Conservation (phyloP, 2,329 filamentous ascomycete genomes). For the Gaeumannomyces tritici region DNA sequence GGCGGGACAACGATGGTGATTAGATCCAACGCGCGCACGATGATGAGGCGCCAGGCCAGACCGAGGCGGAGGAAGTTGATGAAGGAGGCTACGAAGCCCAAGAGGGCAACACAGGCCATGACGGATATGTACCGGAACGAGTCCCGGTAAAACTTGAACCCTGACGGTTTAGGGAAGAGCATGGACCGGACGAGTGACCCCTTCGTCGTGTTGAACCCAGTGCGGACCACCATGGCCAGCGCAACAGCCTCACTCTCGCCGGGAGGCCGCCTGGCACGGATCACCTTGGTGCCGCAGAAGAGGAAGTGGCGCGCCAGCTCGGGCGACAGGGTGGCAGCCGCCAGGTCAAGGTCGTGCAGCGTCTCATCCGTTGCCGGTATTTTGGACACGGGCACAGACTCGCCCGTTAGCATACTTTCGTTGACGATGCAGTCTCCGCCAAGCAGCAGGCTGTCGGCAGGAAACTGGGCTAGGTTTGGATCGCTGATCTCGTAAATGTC, state of each 20-base stretch:
- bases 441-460: constrained; percentile 83
- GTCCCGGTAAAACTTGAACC: constrained; percentile 97
- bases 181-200: constrained; percentile 92
- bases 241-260: constrained; percentile 62
- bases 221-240: constrained; percentile 83
- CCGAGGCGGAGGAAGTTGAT: constrained; percentile 84
- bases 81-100: constrained; percentile 87
- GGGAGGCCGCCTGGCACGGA: constrained; percentile 69
- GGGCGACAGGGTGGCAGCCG: constrained; percentile 71
- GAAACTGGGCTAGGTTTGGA: constrained; percentile 77
- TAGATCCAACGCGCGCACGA: constrained; percentile 84
- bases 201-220: constrained; percentile 96
- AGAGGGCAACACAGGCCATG: constrained; percentile 75
- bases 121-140: constrained; percentile 97
- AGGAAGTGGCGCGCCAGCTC: constrained; percentile 82
- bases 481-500: constrained; percentile 97
- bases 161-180: constrained; percentile 96
- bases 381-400: constrained; percentile 96
- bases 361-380: constrained; percentile 72
- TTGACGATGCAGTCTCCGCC: constrained; percentile 97
- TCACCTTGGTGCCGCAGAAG: constrained; percentile 91
- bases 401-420: constrained; percentile 96
- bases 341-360: constrained; percentile 65
- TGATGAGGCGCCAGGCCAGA: constrained; percentile 80
- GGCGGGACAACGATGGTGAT: constrained; percentile 98